A percentile compares a stretch with the other conserved stretches of the same genome.
Evolutionary conservation across 345 rosid species (phyloP).

Genomic region (Boechera retrofracta): DNA sequence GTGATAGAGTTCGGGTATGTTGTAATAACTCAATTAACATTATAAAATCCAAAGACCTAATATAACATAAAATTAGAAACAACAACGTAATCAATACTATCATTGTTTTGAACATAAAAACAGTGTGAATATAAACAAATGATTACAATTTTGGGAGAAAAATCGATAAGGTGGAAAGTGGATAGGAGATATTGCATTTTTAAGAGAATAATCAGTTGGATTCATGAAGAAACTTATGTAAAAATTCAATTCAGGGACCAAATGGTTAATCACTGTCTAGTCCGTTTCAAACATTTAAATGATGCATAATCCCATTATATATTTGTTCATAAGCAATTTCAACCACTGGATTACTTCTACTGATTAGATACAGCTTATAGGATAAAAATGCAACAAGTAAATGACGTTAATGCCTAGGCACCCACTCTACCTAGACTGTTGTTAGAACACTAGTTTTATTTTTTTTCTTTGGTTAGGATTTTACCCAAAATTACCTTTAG

Average conservation of each 20-base stretch:
- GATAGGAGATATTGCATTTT: not conserved
- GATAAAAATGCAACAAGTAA: not conserved
- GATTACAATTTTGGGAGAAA: constrained; percentile 13
- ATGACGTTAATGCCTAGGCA: not conserved
- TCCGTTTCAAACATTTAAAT: too few relatives aligned
- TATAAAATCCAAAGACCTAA: not conserved
- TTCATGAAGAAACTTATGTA: not conserved
- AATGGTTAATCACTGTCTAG: not conserved
- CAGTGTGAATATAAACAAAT: not conserved
- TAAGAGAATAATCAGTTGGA: not conserved
- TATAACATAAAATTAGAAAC: not conserved
- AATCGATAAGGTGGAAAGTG: not conserved
- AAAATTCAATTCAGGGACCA: not conserved
- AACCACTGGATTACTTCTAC: not conserved
- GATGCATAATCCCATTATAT: not conserved
- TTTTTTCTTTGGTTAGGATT: not conserved
- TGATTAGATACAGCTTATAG: not conserved
- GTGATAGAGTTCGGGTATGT: not conserved
- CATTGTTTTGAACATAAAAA: not conserved
- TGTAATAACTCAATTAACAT: not conserved
- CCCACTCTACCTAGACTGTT: not conserved
- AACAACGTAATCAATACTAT: not conserved
- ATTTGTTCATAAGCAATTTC: not conserved
- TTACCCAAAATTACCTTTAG: not conserved
- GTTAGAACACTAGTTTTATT: not conserved